Evolutionary conservation across 768 basidiomycete genomes (phyloP).

Genomic region (Leccinum olivaceopallidum): DNA sequence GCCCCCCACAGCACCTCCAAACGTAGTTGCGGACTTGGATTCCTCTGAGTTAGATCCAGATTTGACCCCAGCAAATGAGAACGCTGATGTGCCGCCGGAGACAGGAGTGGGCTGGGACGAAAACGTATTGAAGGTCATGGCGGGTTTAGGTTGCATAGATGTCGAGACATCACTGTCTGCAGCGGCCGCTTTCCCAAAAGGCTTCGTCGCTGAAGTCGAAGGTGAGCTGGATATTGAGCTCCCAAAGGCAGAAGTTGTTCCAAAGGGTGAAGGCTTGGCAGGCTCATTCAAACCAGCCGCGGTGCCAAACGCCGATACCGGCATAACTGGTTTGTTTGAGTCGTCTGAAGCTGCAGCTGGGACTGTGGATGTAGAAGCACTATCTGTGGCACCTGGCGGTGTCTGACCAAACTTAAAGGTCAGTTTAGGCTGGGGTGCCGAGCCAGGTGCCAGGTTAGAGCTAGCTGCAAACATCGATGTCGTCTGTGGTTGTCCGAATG

Average conservation of each 20-base stretch:
- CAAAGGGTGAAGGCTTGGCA: conserved; percentile 26
- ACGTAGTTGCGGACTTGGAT: conserved; percentile 18
- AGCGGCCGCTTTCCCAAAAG: conserved; percentile 14
- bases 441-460: conserved; percentile 5
- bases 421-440: conserved; percentile 23
- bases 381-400: conserved; percentile 26
- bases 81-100: conserved; percentile 11
- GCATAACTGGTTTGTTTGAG: conserved; percentile 26
- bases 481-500: conserved; percentile 24
- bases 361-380: conserved; percentile 13
- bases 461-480: conserved; percentile 6
- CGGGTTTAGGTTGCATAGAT: conserved; percentile 20
- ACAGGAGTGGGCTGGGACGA: conserved; percentile 20
- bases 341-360: conserved; percentile 21
- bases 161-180: conserved; percentile 24
- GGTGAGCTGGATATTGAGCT: conserved; percentile 18
- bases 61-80: conserved; percentile 23
- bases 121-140: conserved; percentile 18
- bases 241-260: conserved; percentile 21
- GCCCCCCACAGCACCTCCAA: conserved; percentile 13
- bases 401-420: conserved; percentile 24
- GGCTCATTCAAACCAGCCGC: conserved; percentile 20
- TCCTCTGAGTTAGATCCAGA: conserved; percentile 20
- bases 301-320: conserved; percentile 21
- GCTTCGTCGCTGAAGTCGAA: conserved; percentile 12